Conservation (phyloP, 768 basidiomycete genomes). For the Dioszegia crocea region DNA sequence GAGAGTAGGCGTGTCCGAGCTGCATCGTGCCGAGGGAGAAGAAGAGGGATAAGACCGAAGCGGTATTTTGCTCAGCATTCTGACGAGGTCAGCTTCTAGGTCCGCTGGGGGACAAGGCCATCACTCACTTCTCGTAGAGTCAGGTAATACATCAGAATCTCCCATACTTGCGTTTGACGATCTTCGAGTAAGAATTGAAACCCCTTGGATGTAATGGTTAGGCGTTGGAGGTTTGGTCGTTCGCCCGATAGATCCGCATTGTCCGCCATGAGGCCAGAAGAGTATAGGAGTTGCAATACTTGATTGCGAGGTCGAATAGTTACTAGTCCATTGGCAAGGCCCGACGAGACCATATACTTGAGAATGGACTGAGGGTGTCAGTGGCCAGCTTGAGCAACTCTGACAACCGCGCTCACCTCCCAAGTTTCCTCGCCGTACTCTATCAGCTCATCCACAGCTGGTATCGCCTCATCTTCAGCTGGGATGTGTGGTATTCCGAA, state of each 20-base stretch:
- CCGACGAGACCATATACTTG: conserved; percentile 94
- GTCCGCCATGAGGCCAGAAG: conserved; percentile 82
- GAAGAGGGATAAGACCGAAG: conserved; percentile 86
- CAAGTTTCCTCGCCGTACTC: conserved; percentile 43
- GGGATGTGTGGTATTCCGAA: conserved; percentile 44
- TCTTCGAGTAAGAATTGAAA: conserved; percentile 96
- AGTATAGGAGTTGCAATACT: conserved; percentile 74
- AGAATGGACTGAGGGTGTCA: conserved; percentile 68
- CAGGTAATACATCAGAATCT: conserved; percentile 83
- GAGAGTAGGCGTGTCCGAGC: conserved; percentile 85
- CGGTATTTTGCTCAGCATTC: conserved; percentile 71
- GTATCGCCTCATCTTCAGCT: conserved; percentile 13
- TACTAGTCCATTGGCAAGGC: conserved; percentile 59
- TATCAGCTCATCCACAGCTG: conserved; percentile 26
- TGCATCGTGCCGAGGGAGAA: conserved; percentile 98
- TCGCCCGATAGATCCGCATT: conserved; percentile 15
- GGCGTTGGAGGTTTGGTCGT: conserved; percentile 25
- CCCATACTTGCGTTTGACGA: conserved; percentile 93
- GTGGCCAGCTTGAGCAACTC: neutral
- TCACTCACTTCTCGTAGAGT: conserved; percentile 69
- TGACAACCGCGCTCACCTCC: conserved; percentile 31
- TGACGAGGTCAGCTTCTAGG: neutral
- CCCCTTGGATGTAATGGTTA: conserved; percentile 78
- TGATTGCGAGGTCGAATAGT: conserved; percentile 73
- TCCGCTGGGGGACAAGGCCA: conserved; percentile 17